Evolutionary conservation across 1,284 basidiomycete genomes (phyloP).

Genomic region (Sporisorium graminicola): DNA sequence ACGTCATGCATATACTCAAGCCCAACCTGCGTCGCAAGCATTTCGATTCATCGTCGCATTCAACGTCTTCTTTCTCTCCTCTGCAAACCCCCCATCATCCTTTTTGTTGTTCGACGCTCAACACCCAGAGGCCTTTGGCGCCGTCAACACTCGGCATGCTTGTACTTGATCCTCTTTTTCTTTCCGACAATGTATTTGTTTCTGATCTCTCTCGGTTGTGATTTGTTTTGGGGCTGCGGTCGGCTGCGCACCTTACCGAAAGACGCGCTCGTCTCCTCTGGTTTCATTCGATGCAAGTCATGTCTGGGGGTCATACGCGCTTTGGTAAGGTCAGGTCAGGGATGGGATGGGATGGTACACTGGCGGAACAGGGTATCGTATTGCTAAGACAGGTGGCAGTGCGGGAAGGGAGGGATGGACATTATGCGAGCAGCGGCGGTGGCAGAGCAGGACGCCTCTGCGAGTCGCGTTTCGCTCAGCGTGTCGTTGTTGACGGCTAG

Average conservation of each 20-base stretch:
- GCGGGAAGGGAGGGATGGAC: no score
- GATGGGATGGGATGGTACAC: not conserved
- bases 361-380: conserved; percentile 17
- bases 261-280: no score
- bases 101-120: not conserved
- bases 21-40: not conserved
- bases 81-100: no score
- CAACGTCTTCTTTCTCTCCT: not conserved
- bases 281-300: not conserved
- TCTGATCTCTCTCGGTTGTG: not conserved
- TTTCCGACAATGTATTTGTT: conserved; percentile 31
- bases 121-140: no score
- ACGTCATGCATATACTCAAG: no score
- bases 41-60: not conserved
- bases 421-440: not conserved
- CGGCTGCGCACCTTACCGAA: no score
- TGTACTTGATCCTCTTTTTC: conserved; percentile 2
- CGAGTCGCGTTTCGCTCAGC: no score
- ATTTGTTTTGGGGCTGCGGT: not conserved
- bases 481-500: no score
- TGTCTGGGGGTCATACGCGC: not conserved
- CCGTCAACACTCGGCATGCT: not conserved
- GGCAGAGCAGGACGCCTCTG: no score
- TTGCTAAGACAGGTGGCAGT: not conserved
- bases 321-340: not conserved